Conservation (phyloP, 2,329 filamentous ascomycete species). For the Verticillium longisporum region DNA sequence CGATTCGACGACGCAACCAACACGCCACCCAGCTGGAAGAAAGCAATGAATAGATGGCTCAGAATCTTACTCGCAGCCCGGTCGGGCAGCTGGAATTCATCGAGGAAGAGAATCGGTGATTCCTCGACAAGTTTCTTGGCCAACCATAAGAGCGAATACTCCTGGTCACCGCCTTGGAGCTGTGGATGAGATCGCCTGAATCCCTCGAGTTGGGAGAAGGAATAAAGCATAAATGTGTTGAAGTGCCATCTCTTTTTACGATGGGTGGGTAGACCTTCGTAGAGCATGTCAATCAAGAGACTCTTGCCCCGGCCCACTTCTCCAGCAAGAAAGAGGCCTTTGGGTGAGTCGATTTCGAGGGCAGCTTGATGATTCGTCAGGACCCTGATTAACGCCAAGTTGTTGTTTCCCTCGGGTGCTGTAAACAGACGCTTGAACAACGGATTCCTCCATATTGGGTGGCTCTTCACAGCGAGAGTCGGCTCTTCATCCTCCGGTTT, state of each 20-base stretch:
- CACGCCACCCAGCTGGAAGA: slow-evolving; percentile 78
- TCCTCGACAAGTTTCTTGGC: slow-evolving; percentile 69
- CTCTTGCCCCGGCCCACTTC: slow-evolving; percentile 80
- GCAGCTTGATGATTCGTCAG: slow-evolving; percentile 66
- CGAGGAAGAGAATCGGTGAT: slow-evolving; percentile 70
- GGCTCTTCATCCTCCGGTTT: slow-evolving; percentile 18
- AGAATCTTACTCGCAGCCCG: slow-evolving; percentile 72
- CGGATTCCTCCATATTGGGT: slow-evolving; percentile 52
- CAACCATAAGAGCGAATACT: slow-evolving; percentile 67
- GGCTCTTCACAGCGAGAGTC: slow-evolving; percentile 41
- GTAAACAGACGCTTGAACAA: slow-evolving; percentile 54
- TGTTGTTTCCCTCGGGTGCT: slow-evolving; percentile 47
- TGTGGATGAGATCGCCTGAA: slow-evolving; percentile 38
- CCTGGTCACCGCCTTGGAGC: slow-evolving; percentile 22
- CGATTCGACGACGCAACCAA: slow-evolving; percentile 75
- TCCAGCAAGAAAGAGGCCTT: slow-evolving; percentile 69
- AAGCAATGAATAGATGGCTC: slow-evolving; percentile 69
- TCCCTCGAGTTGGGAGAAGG: slow-evolving; percentile 63
- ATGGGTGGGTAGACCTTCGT: slow-evolving; percentile 65
- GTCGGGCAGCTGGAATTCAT: slow-evolving; percentile 80
- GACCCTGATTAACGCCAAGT: slow-evolving; percentile 59
- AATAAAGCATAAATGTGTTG: slow-evolving; percentile 80
- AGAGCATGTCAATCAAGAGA: slow-evolving; percentile 77
- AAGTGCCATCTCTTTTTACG: slow-evolving; percentile 77
- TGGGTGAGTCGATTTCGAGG: slow-evolving; percentile 63